Evolutionary conservation across 2,329 filamentous ascomycete genomes (phyloP).

Genomic region (Mollisia scopiformis): DNA sequence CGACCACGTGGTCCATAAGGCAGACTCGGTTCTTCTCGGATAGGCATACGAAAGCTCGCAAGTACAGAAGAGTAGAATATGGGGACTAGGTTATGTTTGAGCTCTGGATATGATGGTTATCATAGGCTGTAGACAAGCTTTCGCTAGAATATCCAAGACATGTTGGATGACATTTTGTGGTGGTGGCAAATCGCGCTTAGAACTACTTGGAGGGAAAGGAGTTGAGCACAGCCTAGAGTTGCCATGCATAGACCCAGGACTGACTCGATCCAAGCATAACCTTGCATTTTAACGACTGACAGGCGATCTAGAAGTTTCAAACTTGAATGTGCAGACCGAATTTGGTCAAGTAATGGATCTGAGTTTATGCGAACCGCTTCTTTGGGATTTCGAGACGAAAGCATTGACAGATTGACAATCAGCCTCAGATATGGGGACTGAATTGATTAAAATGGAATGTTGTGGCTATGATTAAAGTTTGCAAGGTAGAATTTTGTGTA

Average conservation of each 20-base stretch:
- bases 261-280: neutral
- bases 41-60: neutral
- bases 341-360: neutral
- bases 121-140: neutral
- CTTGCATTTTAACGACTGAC: neutral
- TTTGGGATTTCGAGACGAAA: neutral
- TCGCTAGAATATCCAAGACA: neutral
- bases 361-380: neutral
- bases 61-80: neutral
- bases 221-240: neutral
- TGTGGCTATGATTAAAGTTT: neutral
- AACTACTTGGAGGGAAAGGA: neutral
- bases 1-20: neutral
- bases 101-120: neutral
- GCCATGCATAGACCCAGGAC: neutral
- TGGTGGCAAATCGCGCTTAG: neutral
- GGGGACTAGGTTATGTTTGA: neutral
- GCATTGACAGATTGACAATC: neutral
- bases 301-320: neutral
- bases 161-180: neutral
- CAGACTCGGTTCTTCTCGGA: neutral
- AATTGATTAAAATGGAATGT: neutral
- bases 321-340: neutral
- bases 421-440: neutral
- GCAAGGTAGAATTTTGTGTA: neutral